These are phyloP conservation scores for Saccharomycopsis crataegensis DNA, from an alignment of 1,139 yeast genomes.

Conservation along the genomic window DNA sequence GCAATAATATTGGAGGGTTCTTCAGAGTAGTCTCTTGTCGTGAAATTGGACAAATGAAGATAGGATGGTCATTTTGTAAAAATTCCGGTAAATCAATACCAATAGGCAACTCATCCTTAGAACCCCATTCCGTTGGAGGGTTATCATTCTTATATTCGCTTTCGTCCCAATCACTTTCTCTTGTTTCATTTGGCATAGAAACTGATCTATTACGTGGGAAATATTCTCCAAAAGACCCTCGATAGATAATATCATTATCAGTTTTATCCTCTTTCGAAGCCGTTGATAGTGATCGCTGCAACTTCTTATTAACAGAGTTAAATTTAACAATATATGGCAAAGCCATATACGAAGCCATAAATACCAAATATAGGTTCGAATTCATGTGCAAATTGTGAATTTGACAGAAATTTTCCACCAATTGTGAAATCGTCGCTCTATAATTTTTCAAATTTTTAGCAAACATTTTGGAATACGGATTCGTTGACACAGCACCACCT, in stretches of 20 bases:
- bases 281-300: constrained; percentile 4
- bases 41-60: constrained; percentile 86
- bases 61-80: constrained; percentile 60
- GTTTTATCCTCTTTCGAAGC: neutral
- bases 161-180: neutral
- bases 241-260: neutral
- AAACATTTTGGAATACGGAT: constrained; percentile 5
- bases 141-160: neutral
- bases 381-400: constrained; percentile 6
- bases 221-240: neutral
- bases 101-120: constrained; percentile 50
- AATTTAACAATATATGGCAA: constrained; percentile 16
- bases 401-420: constrained; percentile 7
- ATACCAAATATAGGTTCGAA: constrained; percentile 6
- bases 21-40: constrained; percentile 66
- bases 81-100: constrained; percentile 47
- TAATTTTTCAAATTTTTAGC: constrained; percentile 9
- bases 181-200: neutral
- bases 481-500: neutral
- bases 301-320: constrained; percentile 13
- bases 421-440: constrained; percentile 6
- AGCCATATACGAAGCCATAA: constrained; percentile 10
- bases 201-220: neutral
- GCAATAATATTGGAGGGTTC: constrained; percentile 57
- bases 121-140: constrained; percentile 35